Conservation (phyloP, 768 basidiomycete genomes). For the Auricularia cornea region DNA sequence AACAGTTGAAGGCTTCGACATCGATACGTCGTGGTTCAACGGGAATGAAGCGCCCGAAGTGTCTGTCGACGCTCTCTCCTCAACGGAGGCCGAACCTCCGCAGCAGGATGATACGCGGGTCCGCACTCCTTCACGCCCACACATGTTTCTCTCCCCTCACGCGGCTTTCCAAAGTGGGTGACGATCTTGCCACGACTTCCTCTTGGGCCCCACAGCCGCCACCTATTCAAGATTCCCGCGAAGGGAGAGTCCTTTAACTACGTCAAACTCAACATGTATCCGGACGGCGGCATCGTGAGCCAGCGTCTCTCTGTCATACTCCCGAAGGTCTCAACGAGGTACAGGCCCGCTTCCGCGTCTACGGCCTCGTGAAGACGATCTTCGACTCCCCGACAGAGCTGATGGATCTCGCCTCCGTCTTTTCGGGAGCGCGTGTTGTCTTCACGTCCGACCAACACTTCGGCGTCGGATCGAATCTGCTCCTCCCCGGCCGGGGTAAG, state of each 20-base stretch:
- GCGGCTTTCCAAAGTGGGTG: constrained; percentile 49
- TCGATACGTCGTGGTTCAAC: constrained; percentile 93
- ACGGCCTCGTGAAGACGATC: constrained; percentile 67
- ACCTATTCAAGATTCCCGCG: constrained; percentile 69
- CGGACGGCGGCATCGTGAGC: constrained; percentile 93
- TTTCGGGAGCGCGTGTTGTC: constrained; percentile 79
- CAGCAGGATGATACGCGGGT: constrained; percentile 45
- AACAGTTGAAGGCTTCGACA: constrained; percentile 67
- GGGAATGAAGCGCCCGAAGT: constrained; percentile 83
- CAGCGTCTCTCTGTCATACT: constrained; percentile 1
- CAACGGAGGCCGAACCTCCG: constrained; percentile 27
- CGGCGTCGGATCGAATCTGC: constrained; percentile 82
- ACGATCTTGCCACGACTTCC: constrained; percentile 67
- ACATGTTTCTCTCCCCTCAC: constrained; percentile 1
- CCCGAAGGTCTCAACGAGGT: background rate
- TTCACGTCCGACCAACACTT: constrained; percentile 92
- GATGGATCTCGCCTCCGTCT: constrained; percentile 87
- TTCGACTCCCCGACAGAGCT: constrained; percentile 34
- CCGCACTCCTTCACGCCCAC: constrained; percentile 19
- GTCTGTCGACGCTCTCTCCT: constrained; percentile 50
- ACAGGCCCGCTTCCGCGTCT: constrained; percentile 87
- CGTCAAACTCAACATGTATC: constrained; percentile 91
- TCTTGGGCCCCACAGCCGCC: constrained; percentile 78
- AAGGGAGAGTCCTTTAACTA: constrained; percentile 49
- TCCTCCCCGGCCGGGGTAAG: constrained; percentile 78